Conservation (phyloP, 768 basidiomycete genomes). For the Amanita jacksonii region DNA sequence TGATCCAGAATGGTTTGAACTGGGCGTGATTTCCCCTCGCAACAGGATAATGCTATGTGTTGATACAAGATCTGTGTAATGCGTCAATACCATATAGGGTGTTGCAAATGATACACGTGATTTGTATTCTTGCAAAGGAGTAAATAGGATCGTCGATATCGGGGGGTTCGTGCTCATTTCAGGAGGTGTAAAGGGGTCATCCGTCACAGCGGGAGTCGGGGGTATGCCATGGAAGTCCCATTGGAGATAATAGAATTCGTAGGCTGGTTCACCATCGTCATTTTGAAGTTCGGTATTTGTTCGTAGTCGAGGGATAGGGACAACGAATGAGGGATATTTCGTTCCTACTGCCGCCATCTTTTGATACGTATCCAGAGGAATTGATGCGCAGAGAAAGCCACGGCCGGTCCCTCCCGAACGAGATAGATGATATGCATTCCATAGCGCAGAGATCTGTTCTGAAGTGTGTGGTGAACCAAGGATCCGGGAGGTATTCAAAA, state of each 20-base stretch:
- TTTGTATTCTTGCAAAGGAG: conserved; percentile 92
- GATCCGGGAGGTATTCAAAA: conserved; percentile 70
- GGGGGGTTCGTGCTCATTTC: conserved; percentile 32
- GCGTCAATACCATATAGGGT: conserved; percentile 82
- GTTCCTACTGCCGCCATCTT: conserved; percentile 56
- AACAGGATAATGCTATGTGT: conserved; percentile 80
- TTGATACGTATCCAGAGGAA: conserved; percentile 64
- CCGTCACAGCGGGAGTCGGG: conserved; percentile 37
- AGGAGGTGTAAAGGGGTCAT: conserved; percentile 36
- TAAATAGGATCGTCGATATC: conserved; percentile 78
- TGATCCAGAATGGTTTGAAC: conserved; percentile 28
- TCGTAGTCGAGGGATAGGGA: conserved; percentile 61
- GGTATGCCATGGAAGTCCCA: conserved; percentile 83
- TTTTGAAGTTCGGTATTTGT: conserved; percentile 16
- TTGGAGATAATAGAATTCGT: conserved; percentile 81
- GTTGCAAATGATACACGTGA: conserved; percentile 75
- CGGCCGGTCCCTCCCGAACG: conserved; percentile 74
- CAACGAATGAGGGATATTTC: conserved; percentile 68
- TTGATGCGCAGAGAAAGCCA: conserved; percentile 76
- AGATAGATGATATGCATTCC: conserved; percentile 84
- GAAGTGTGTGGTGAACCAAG: conserved; percentile 58
- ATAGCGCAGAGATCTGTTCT: conserved; percentile 70
- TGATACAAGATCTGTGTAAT: conserved; percentile 80
- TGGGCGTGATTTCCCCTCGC: conserved; percentile 84
- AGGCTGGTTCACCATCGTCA: conserved; percentile 34